Conservation (phyloP, 2,329 filamentous ascomycete genomes). For the Cercospora berteroae region DNA sequence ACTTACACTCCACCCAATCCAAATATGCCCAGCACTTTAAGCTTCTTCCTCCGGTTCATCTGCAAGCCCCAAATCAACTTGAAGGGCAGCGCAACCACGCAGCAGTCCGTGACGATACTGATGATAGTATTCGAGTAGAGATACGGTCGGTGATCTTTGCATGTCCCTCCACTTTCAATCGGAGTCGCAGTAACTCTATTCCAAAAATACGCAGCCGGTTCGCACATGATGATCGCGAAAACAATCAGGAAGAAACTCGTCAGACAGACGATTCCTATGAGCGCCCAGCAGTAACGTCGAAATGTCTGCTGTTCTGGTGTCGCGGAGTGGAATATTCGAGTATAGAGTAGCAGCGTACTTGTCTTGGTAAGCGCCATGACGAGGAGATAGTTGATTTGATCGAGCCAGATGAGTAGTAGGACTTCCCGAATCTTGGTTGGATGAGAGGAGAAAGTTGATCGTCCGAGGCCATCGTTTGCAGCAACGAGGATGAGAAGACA, state of each 20-base stretch:
- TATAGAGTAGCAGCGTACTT: constrained; percentile 5
- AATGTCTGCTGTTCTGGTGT: background rate
- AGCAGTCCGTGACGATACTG: constrained; percentile 2
- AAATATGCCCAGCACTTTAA: constrained; percentile 2
- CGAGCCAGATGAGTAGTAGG: constrained; percentile 8
- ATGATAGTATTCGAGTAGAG: constrained; percentile 7
- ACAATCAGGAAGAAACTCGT: constrained; percentile 1
- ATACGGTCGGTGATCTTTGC: constrained; percentile 7
- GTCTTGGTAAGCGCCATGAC: constrained; percentile 11
- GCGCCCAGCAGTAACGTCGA: background rate
- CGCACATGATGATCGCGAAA: constrained; percentile 6
- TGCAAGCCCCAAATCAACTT: constrained; percentile 1
- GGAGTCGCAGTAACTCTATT: background rate
- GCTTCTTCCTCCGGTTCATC: constrained; percentile 2
- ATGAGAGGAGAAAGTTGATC: background rate
- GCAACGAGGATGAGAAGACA: constrained; percentile 8
- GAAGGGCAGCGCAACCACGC: background rate
- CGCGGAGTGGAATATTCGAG: constrained; percentile 1
- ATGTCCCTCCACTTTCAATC: background rate
- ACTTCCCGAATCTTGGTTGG: background rate
- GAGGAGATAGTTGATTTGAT: constrained; percentile 10
- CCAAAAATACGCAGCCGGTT: constrained; percentile 5
- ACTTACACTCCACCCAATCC: constrained; percentile 7
- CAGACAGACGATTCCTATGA: background rate
- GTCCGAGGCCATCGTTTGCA: constrained; percentile 5